Conservation (phyloP, 1,284 basidiomycete genomes). For the Cutaneotrichosporon spelunceum region DNA sequence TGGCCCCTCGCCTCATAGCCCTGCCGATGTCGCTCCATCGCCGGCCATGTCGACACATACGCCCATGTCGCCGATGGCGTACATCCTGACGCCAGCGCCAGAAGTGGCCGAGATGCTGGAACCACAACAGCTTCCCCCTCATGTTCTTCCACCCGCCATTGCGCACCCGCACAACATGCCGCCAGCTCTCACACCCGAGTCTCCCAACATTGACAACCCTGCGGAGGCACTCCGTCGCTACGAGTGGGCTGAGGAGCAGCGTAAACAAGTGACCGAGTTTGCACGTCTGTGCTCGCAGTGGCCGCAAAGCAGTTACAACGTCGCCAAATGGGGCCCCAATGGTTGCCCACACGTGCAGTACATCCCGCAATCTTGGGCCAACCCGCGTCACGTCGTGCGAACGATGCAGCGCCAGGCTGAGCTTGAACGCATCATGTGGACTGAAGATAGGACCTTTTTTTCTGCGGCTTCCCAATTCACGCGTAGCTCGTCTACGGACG, state of each 20-base stretch:
- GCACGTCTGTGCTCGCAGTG: slow-evolving; percentile 59
- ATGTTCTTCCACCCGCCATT: slow-evolving; percentile 22
- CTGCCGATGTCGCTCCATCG: slow-evolving; percentile 18
- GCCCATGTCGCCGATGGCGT: slow-evolving; percentile 20
- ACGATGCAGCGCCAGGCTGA: slow-evolving; percentile 62
- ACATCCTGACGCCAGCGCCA: slow-evolving; percentile 21
- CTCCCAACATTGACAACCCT: slow-evolving; percentile 23
- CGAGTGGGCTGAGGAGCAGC: slow-evolving; percentile 41
- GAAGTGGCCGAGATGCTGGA: slow-evolving; percentile 21
- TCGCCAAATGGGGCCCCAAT: slow-evolving; percentile 66
- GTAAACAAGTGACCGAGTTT: slow-evolving; percentile 35
- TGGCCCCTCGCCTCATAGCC: not conserved
- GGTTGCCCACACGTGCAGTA: slow-evolving; percentile 56
- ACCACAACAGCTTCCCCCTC: slow-evolving; percentile 16
- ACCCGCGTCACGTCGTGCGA: slow-evolving; percentile 62
- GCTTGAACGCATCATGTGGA: slow-evolving; percentile 42
- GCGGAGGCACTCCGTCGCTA: slow-evolving; percentile 22
- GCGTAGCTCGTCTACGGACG: slow-evolving; percentile 24
- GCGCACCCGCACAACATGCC: slow-evolving; percentile 27
- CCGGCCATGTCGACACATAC: slow-evolving; percentile 9
- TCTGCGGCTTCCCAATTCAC: slow-evolving; percentile 19
- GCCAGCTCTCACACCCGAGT: slow-evolving; percentile 19
- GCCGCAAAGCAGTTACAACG: slow-evolving; percentile 72
- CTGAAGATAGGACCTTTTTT: slow-evolving; percentile 29
- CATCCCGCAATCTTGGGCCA: slow-evolving; percentile 66